Evolutionary conservation across 257 asterid genomes (phyloP).

Genomic region (Solanum infundibuliforme): DNA sequence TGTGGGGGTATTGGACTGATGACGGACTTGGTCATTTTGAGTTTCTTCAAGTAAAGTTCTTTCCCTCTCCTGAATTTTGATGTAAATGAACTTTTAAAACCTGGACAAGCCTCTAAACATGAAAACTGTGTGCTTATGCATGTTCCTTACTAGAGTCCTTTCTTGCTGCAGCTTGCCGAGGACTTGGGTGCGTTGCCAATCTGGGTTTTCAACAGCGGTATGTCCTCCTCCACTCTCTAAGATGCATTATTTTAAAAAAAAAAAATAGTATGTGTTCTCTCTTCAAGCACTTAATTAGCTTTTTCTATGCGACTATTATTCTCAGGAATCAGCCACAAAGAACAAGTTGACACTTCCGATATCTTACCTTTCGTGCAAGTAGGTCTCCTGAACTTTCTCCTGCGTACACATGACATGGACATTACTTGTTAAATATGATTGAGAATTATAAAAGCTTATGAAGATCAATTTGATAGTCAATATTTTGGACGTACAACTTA

Average conservation of each 20-base stretch:
- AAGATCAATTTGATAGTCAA: background rate
- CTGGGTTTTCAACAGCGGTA: slow-evolving; percentile 99
- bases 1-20: slow-evolving; percentile 95
- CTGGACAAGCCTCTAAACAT: background rate
- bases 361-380: slow-evolving; percentile 66
- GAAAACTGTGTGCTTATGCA: background rate
- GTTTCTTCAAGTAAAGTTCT: slow-evolving; percentile 61
- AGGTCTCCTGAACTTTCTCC: background rate
- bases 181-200: slow-evolving; percentile 79
- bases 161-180: slow-evolving; percentile 72
- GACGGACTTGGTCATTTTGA: slow-evolving; percentile 87
- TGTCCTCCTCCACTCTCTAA: background rate
- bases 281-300: background rate
- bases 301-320: background rate
- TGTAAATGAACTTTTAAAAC: background rate
- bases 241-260: background rate
- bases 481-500: background rate
- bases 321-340: slow-evolving; percentile 84
- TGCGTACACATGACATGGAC: background rate
- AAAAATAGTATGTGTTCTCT: background rate
- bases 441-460: background rate
- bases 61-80: background rate
- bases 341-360: slow-evolving; percentile 65
- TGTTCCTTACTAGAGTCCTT: background rate
- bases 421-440: background rate